Conservation (phyloP, 2,329 filamentous ascomycete species). For the Epichloe coenophiala region DNA sequence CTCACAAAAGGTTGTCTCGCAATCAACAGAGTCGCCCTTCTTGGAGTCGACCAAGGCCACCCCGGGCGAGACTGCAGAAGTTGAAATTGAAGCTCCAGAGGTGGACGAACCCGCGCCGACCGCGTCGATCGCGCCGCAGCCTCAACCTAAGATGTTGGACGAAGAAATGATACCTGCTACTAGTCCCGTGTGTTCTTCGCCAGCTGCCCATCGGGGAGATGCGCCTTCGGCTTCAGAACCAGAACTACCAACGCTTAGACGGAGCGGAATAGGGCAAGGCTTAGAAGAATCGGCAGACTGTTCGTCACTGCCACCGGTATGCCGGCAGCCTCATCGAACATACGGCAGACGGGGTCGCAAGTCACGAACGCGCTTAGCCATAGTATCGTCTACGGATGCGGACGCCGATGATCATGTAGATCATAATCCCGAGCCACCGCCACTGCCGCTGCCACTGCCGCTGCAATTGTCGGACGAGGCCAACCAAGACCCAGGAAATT, state of each 20-base stretch:
- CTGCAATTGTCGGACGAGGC: background rate
- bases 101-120: background rate
- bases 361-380: background rate
- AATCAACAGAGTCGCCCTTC: slow-evolving; percentile 14
- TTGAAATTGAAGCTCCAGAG: background rate
- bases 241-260: slow-evolving; percentile 20
- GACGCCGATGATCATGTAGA: background rate
- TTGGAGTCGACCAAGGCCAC: slow-evolving; percentile 21
- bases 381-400: slow-evolving; percentile 3
- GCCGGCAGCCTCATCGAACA: slow-evolving; percentile 5
- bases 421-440: background rate
- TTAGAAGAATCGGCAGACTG: slow-evolving; percentile 11
- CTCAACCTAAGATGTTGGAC: slow-evolving; percentile 7
- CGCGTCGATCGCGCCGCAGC: background rate
- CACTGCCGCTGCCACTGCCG: background rate
- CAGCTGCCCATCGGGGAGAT: slow-evolving; percentile 12
- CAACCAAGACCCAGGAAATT: background rate
- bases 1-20: slow-evolving; percentile 12
- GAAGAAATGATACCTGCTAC: slow-evolving; percentile 27
- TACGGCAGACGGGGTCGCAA: slow-evolving; percentile 1
- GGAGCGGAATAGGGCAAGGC: slow-evolving; percentile 10
- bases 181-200: slow-evolving; percentile 20
- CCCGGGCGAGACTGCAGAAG: slow-evolving; percentile 11
- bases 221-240: slow-evolving; percentile 15
- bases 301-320: slow-evolving; percentile 15